Percentiles rank a stretch among this genome's conserved stretches.
Evolutionary conservation across 495 filamentous ascomycete species (phyloP).

Genomic region (Haplographium delicatum): DNA sequence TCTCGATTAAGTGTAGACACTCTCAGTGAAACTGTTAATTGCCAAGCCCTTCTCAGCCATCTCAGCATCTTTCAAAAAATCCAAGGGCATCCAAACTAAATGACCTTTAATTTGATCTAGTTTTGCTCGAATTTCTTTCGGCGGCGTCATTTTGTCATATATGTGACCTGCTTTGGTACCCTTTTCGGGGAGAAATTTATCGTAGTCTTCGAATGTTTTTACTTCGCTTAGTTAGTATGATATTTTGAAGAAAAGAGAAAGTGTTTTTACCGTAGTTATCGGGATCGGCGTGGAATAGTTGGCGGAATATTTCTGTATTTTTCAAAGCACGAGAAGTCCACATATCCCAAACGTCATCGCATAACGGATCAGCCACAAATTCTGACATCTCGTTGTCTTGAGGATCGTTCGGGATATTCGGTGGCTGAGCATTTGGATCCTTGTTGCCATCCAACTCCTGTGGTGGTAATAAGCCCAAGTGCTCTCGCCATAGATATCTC

Average conservation of each 20-base stretch:
- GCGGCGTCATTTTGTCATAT: conserved; percentile 68
- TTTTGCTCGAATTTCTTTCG: conserved; percentile 63
- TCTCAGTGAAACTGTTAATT: conserved; percentile 68
- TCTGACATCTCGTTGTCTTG: conserved; percentile 60
- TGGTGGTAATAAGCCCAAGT: conserved; percentile 75
- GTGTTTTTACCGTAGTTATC: conserved; percentile 64
- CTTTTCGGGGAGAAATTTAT: conserved; percentile 65
- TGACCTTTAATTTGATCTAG: conserved; percentile 80
- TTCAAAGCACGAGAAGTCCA: conserved; percentile 73
- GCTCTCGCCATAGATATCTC: conserved; percentile 86
- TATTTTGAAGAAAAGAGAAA: conserved; percentile 1
- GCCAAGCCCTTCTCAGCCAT: conserved; percentile 87
- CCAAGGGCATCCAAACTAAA: conserved; percentile 91
- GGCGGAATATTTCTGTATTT: conserved; percentile 80
- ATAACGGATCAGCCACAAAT: conserved; percentile 76
- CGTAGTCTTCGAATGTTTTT: conserved; percentile 84
- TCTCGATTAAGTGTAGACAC: conserved; percentile 53
- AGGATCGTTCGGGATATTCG: conserved; percentile 65
- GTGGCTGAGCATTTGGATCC: conserved; percentile 78
- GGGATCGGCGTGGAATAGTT: conserved; percentile 89
- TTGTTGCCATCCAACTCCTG: conserved; percentile 65
- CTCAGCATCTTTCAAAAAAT: conserved; percentile 75
- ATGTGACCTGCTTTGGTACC: conserved; percentile 76
- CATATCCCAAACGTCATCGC: conserved; percentile 74
- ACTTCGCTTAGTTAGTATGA: conserved; percentile 37